Conservation (phyloP, 2,329 filamentous ascomycete genomes). For the Chalara sp. region DNA sequence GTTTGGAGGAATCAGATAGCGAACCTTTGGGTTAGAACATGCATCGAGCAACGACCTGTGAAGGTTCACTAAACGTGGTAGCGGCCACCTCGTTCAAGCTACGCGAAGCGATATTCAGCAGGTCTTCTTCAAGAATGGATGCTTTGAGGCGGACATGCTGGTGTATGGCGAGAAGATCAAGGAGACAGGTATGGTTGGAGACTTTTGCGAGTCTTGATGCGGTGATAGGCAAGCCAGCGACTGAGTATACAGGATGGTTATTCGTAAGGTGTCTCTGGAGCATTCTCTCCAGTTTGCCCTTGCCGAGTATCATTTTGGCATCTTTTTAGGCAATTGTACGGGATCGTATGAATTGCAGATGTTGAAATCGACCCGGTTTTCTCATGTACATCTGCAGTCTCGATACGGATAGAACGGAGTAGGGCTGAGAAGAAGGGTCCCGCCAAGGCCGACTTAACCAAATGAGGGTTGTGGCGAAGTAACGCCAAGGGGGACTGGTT, state of each 20-base stretch:
- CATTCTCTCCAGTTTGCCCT: background rate
- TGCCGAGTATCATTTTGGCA: no score
- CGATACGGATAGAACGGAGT: no score
- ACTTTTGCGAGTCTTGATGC: background rate
- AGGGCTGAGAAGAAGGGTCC: no score
- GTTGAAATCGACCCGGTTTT: no score
- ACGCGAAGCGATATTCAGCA: background rate
- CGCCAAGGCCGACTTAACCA: no score
- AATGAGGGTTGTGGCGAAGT: no score
- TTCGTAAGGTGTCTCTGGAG: background rate
- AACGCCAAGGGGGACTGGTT: no score
- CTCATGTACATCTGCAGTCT: no score
- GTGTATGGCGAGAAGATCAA: background rate
- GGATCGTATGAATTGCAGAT: no score
- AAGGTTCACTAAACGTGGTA: background rate
- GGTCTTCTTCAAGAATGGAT: background rate
- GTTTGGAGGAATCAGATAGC: no score
- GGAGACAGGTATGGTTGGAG: background rate
- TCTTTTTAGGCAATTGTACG: no score
- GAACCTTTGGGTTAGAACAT: no score
- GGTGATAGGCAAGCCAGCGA: background rate
- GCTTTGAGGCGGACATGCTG: background rate
- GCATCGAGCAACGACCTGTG: background rate
- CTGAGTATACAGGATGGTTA: background rate
- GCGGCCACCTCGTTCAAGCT: background rate